These are phyloP conservation scores for Clathrus columnatus DNA, from an alignment of 768 basidiomycete genomes.

Conservation along the genomic window DNA sequence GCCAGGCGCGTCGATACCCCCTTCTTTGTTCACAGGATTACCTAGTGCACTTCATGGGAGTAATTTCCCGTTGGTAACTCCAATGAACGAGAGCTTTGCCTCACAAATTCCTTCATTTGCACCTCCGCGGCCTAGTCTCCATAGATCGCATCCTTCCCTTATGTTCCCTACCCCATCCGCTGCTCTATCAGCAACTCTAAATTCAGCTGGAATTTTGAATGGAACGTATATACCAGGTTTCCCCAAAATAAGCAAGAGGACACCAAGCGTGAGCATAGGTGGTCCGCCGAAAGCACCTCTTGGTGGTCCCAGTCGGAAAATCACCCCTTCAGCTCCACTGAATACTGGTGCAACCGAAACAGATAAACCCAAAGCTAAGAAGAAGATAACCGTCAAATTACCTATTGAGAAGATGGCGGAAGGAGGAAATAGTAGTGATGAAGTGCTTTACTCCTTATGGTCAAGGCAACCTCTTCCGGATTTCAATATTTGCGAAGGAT, in stretches of 20 bases:
- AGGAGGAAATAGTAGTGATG: slow-evolving; percentile 25
- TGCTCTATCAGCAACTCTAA: slow-evolving; percentile 43
- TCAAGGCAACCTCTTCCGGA: slow-evolving; percentile 48
- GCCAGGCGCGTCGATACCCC: neutral
- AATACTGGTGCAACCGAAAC: slow-evolving; percentile 15
- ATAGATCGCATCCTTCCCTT: slow-evolving; percentile 8
- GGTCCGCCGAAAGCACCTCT: slow-evolving; percentile 84
- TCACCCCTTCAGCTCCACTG: slow-evolving; percentile 43
- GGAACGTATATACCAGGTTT: slow-evolving; percentile 38
- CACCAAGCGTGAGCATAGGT: slow-evolving; percentile 61
- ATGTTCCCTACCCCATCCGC: slow-evolving; percentile 4
- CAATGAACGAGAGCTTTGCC: slow-evolving; percentile 1
- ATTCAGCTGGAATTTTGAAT: slow-evolving; percentile 37
- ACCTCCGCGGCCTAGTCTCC: slow-evolving; percentile 3
- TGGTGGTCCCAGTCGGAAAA: slow-evolving; percentile 71
- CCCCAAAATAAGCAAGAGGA: slow-evolving; percentile 46
- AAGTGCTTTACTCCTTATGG: slow-evolving; percentile 38
- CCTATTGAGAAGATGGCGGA: slow-evolving; percentile 50
- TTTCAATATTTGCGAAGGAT: slow-evolving; percentile 25
- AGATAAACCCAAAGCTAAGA: slow-evolving; percentile 45
- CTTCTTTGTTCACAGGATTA: slow-evolving; percentile 5
- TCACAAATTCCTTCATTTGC: slow-evolving; percentile 2
- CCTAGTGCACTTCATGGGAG: slow-evolving; percentile 9
- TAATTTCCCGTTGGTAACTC: slow-evolving; percentile 1
- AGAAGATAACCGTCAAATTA: slow-evolving; percentile 63